Percentiles rank a stretch among this genome's conserved stretches.
Conservation (phyloP, 164 flowering plant genomes). For the Tinospora cordifolia region DNA sequence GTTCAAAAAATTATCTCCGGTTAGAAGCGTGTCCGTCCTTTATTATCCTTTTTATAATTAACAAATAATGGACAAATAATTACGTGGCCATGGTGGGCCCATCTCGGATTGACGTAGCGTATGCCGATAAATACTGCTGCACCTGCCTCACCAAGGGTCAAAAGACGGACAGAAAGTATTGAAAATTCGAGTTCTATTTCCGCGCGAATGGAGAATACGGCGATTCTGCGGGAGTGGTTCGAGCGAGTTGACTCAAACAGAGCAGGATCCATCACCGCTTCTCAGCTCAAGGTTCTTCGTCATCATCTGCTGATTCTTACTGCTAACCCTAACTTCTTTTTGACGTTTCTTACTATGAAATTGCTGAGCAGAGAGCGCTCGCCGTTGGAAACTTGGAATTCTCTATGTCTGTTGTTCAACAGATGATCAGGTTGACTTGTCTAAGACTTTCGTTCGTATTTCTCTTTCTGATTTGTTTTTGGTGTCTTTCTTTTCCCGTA, state of each 20-base stretch:
- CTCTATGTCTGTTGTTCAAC: slow-evolving; percentile 62
- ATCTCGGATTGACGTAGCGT: too few relatives aligned
- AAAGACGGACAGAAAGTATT: neutral
- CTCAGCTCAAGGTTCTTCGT: slow-evolving; percentile 54
- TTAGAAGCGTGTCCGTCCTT: too few relatives aligned
- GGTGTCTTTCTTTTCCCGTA: neutral
- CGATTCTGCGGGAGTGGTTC: slow-evolving; percentile 46
- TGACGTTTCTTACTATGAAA: neutral
- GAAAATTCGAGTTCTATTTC: neutral
- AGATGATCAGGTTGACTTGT: slow-evolving; percentile 62
- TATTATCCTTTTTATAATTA: too few relatives aligned
- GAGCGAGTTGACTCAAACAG: too few relatives aligned
- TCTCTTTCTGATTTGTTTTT: neutral
- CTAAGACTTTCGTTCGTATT: neutral
- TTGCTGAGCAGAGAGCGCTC: slow-evolving; percentile 44
- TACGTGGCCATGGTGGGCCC: too few relatives aligned
- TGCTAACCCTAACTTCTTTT: slow-evolving; percentile 5
- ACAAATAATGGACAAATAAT: too few relatives aligned
- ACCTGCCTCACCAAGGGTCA: too few relatives aligned
- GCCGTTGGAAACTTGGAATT: slow-evolving; percentile 66
- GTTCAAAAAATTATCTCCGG: too few relatives aligned
- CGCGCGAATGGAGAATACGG: slow-evolving; percentile 42
- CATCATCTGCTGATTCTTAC: too few relatives aligned
- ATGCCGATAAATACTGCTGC: too few relatives aligned
- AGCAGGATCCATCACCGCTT: slow-evolving; percentile 54